Evolutionary conservation across 345 rosid genomes (phyloP).

Genomic region (Noccaea caerulescens): DNA sequence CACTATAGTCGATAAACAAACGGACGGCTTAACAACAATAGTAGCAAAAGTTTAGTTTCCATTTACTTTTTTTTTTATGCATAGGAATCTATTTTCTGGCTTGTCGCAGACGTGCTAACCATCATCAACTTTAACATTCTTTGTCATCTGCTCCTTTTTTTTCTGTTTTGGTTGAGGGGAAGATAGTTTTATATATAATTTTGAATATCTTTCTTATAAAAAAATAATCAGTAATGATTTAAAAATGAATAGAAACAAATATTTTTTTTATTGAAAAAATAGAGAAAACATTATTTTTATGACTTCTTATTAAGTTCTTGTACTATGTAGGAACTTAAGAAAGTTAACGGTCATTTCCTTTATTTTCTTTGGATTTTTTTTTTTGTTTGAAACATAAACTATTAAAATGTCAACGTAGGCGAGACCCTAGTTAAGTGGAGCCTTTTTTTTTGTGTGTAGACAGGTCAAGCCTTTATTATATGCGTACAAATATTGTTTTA

Average conservation of each 20-base stretch:
- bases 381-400: neutral
- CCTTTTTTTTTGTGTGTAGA: neutral
- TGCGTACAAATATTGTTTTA: neutral
- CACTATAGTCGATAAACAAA: neutral
- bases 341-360: neutral
- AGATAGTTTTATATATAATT: constrained; percentile 11
- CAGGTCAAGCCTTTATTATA: constrained; percentile 15
- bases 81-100: constrained; percentile 28
- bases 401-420: constrained; percentile 27
- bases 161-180: neutral
- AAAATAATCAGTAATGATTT: neutral
- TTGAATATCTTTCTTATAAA: neutral
- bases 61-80: neutral
- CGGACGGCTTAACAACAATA: constrained; percentile 19
- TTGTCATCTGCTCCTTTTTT: constrained; percentile 9
- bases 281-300: neutral
- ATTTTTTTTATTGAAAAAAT: neutral
- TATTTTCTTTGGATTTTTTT: too few species aligned
- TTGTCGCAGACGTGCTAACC: constrained; percentile 33
- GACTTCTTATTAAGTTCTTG: neutral
- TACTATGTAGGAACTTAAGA: neutral
- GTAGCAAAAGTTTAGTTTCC: neutral
- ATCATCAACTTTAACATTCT: constrained; percentile 19
- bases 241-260: neutral
- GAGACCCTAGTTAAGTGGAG: constrained; percentile 14